Evolutionary conservation across 768 basidiomycete genomes (phyloP).

Genomic region (Lentinus brumalis): DNA sequence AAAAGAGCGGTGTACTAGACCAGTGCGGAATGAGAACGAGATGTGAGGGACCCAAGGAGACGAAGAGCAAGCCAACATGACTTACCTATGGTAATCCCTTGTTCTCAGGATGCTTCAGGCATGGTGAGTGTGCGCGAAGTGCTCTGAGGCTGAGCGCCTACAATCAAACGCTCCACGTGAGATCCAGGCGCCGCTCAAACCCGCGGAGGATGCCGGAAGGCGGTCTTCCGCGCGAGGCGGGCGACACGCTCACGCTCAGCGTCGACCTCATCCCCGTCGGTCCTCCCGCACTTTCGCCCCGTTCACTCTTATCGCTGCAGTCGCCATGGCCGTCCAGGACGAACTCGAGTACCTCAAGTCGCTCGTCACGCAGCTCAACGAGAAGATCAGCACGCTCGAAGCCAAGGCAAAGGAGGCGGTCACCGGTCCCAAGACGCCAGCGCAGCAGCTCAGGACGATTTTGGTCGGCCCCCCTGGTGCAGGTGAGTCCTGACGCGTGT

Average conservation of each 20-base stretch:
- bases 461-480: constrained; percentile 97
- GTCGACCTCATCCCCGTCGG: constrained; percentile 9
- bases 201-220: constrained; percentile 15
- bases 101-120: no score
- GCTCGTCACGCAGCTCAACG: constrained; percentile 86
- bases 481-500: constrained; percentile 53
- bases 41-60: no score
- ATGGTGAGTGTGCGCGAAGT: no score
- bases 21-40: no score
- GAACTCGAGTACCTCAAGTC: constrained; percentile 95
- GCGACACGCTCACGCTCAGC: constrained; percentile 3
- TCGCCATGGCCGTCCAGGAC: constrained; percentile 61
- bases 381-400: constrained; percentile 86
- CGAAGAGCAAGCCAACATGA: no score
- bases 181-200: constrained; percentile 14
- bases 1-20: no score
- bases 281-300: constrained; percentile 8
- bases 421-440: constrained; percentile 56
- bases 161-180: not conserved
- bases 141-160: not conserved
- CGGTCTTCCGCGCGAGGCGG: constrained; percentile 7
- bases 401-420: constrained; percentile 54
- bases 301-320: not conserved
- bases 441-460: constrained; percentile 84
- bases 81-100: no score